A percentile compares a stretch with the other conserved stretches of the same genome.
phyloP scores from a whole-genome alignment of 257 asterid genomes.

The Avicennia marina region DNA sequence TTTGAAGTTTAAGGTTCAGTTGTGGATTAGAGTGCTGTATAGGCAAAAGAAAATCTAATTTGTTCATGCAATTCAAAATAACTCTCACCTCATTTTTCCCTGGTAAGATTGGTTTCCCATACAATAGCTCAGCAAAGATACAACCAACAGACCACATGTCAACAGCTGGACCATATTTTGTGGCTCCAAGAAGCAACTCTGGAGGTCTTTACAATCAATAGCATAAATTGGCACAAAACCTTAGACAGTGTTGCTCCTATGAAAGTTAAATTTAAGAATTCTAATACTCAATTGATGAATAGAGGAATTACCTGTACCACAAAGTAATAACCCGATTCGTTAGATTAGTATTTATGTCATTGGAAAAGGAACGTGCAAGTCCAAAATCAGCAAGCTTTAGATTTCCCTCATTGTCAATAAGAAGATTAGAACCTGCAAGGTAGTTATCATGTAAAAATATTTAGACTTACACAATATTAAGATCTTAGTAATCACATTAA shows the following conservation, averaged over 20 bases:
- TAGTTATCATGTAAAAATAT: constrained; percentile 8
- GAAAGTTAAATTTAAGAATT: no score
- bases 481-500: not conserved
- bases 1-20: no score
- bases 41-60: no score
- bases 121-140: constrained; percentile 89
- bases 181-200: constrained; percentile 95
- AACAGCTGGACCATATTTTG: constrained; percentile 93
- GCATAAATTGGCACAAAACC: no score
- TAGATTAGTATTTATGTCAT: constrained; percentile 74
- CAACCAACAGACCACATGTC: constrained; percentile 99
- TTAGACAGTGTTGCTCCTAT: no score
- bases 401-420: constrained; percentile 90
- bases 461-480: constrained; percentile 1
- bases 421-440: constrained; percentile 87
- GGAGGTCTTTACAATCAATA: constrained; percentile 66
- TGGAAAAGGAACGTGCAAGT: constrained; percentile 81
- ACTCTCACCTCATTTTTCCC: constrained; percentile 81
- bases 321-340: constrained; percentile 93
- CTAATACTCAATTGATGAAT: no score
- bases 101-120: constrained; percentile 78
- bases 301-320: constrained; percentile 80
- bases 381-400: constrained; percentile 98
- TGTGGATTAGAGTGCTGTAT: no score
- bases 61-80: no score